Evolutionary conservation across 257 asterid genomes (phyloP).

Genomic region (Rehmannia glutinosa): DNA sequence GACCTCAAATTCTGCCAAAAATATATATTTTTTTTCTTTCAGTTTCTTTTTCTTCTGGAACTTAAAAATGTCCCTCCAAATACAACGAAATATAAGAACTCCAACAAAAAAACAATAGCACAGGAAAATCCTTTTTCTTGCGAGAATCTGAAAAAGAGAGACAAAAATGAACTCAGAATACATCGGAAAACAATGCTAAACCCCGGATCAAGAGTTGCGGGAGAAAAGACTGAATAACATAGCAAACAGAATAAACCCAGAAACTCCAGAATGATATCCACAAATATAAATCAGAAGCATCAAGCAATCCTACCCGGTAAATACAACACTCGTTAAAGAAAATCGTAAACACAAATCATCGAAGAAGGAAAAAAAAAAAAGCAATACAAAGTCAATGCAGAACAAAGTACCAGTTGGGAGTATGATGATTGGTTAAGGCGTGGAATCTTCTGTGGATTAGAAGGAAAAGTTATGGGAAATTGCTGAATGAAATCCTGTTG

Average conservation of each 20-base stretch:
- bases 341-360: neutral
- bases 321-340: neutral
- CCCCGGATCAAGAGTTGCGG: neutral
- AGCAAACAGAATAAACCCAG: neutral
- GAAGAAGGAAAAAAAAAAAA: neutral
- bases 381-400: constrained; percentile 10
- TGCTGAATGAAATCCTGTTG: neutral
- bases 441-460: constrained; percentile 4
- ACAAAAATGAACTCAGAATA: neutral
- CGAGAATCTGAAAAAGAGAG: constrained; percentile 15
- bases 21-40: neutral
- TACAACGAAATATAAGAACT: constrained; percentile 1
- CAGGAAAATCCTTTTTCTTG: constrained; percentile 1
- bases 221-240: neutral
- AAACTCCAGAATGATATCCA: neutral
- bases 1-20: constrained; percentile 12
- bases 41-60: neutral
- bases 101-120: constrained; percentile 8
- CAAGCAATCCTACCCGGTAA: neutral
- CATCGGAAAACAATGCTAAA: neutral
- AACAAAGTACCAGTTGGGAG: constrained; percentile 20
- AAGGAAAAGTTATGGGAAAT: neutral
- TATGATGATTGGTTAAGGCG: neutral
- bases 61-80: neutral
- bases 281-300: neutral